Evolutionary conservation across 306 rosid genomes (phyloP).

Genomic region (Vigna mungo): DNA sequence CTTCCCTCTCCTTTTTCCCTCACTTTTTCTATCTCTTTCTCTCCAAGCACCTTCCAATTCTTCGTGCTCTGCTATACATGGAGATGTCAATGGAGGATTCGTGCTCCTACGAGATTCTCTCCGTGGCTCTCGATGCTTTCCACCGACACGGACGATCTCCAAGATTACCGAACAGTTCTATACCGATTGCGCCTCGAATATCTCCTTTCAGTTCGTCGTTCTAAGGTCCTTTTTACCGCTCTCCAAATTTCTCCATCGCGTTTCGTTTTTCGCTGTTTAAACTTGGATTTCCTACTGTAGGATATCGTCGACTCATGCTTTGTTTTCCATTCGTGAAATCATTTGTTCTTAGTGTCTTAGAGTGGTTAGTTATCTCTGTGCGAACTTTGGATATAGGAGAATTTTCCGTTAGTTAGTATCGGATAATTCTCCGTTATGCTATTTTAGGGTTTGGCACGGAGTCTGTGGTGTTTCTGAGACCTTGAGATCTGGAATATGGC

Average conservation of each 20-base stretch:
- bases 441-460: constrained; percentile 46
- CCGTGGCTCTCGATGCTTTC: constrained; percentile 54
- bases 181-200: constrained; percentile 69
- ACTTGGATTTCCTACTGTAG: constrained; percentile 42
- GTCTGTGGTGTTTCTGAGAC: constrained; percentile 24
- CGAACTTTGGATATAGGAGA: neutral
- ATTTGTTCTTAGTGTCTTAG: constrained; percentile 14
- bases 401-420: neutral
- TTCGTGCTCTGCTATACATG: constrained; percentile 51
- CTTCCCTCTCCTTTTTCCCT: constrained; percentile 41
- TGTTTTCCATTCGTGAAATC: constrained; percentile 38
- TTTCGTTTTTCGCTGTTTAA: constrained; percentile 36
- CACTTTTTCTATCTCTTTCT: constrained; percentile 36
- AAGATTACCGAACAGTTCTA: constrained; percentile 58
- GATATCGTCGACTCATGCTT: constrained; percentile 33
- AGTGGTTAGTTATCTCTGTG: neutral
- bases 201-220: constrained; percentile 41
- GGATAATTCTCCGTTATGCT: constrained; percentile 35
- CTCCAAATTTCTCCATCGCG: constrained; percentile 9
- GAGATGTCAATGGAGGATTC: constrained; percentile 81
- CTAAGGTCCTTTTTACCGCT: constrained; percentile 51
- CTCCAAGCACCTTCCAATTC: constrained; percentile 33
- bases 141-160: constrained; percentile 64
- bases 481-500: constrained; percentile 34
- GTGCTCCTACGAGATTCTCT: constrained; percentile 54